phyloP scores from a whole-genome alignment of 768 basidiomycete genomes.

The Atractiella rhizophila region DNA sequence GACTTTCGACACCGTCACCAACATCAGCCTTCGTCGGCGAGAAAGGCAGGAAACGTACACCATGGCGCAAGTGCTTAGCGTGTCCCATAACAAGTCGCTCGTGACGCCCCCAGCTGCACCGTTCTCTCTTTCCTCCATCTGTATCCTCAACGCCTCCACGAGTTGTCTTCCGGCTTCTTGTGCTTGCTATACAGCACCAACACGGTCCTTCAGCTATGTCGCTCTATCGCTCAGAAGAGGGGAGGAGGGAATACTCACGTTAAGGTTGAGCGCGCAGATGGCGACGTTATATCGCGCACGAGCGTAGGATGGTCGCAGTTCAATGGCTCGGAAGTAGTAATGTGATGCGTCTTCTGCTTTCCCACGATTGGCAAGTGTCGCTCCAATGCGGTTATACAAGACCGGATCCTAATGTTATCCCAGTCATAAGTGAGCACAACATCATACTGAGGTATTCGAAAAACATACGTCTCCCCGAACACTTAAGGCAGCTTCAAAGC shows the following conservation, averaged over 20 bases:
- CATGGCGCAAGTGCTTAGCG: conserved; percentile 6
- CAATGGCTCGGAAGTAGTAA: conserved; percentile 64
- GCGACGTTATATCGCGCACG: conserved; percentile 89
- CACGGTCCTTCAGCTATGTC: not conserved
- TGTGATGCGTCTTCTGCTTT: conserved; percentile 49
- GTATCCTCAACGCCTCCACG: conserved; percentile 63
- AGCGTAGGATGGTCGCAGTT: conserved; percentile 68
- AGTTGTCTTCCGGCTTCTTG: conserved; percentile 34
- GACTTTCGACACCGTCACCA: too few relatives aligned
- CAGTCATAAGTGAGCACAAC: conserved; percentile 9
- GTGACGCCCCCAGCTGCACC: conserved; percentile 21
- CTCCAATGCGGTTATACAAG: conserved; percentile 77
- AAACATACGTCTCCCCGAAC: conserved; percentile 56
- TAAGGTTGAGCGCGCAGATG: conserved; percentile 69
- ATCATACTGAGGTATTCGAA: not conserved
- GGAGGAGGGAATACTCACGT: conserved; percentile 26
- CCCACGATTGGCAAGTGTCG: conserved; percentile 68
- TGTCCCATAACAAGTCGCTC: conserved; percentile 12
- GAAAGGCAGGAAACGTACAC: conserved; percentile 9
- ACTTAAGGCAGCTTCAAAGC: conserved; percentile 65
- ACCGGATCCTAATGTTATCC: conserved; percentile 45
- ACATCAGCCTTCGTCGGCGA: too few relatives aligned
- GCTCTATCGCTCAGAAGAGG: not conserved
- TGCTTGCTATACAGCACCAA: conserved; percentile 16
- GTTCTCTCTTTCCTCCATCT: conserved; percentile 45